Evolutionary conservation across 768 basidiomycete genomes (phyloP), one percentile per base, ranked within the genome.

Genomic region (Kwoniella sp.): DNA sequence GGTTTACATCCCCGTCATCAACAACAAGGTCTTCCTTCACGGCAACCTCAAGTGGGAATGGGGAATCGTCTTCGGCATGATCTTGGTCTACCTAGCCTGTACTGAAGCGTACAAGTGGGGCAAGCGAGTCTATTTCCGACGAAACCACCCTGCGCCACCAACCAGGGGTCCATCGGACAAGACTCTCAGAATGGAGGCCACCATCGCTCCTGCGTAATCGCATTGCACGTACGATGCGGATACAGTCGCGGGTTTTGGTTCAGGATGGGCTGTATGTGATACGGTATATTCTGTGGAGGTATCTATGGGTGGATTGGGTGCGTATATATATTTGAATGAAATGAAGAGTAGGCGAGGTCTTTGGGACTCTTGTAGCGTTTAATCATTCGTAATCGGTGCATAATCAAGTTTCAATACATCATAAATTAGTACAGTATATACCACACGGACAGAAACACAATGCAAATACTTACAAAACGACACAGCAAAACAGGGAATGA

Each of bases 1-100:
- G 63, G 69, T 82, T 21, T 82, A 82, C 69, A 81, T 82, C 44
- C 77, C 77, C n/a, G 67, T 63, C 1, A 72, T 80, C 59, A 79
- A 78, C 70, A 60, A 74, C 50, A 61, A 71, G 53, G 80, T 80
- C 22, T 82, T 83, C 77, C 72, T 79, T 21, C 70, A 81, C 55
- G 64, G 62, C 3, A 57, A 73, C 1, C 69, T 81, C 46, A 69
- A 68, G 10, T 81, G 79, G 82, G 81, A 79, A 65, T 82, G 82
- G 82, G 81, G 79, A 13, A 68, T 80, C 58, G 72, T 81, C 65
- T 74, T 75, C 49, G 73, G 73, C 12, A 72, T 72, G 69, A 72
- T 75, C 59, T 37, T 75, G 30, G 70, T 78, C 27, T 78, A 78
- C 58, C 60, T 78, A 29, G 68, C 58, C 22, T 58, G 59, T 48